Evolutionary conservation across 331 rosid species (phyloP).

Genomic region (Prunus yedoensis): DNA sequence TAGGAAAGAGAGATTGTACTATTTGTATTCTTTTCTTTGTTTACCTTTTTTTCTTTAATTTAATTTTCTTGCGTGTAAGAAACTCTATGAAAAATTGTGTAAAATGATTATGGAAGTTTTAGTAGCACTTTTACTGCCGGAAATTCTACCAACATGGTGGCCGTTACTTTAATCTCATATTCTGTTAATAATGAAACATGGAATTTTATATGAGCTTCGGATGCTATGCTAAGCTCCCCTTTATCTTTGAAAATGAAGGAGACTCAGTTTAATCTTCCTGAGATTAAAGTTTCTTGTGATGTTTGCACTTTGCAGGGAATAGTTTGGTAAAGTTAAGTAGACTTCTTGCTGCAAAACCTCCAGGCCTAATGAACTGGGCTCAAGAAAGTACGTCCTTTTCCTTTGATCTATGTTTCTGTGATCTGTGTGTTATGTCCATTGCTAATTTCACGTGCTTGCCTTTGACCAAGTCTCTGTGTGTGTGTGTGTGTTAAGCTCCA

Average conservation of each 20-base stretch:
- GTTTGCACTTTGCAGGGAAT: slow-evolving; percentile 21
- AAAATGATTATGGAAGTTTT: slow-evolving; percentile 13
- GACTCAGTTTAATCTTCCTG: neutral
- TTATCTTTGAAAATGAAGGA: neutral
- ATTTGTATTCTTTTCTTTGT: slow-evolving; percentile 22
- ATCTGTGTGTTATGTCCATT: neutral
- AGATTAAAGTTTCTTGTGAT: slow-evolving; percentile 10
- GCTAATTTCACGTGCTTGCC: slow-evolving; percentile 1
- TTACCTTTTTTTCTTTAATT: slow-evolving; percentile 5
- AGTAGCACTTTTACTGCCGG: neutral
- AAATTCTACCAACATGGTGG: neutral
- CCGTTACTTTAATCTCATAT: neutral
- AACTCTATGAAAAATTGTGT: slow-evolving; percentile 14
- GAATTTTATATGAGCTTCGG: neutral
- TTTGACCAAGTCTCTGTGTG: neutral
- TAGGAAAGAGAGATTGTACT: slow-evolving; percentile 21
- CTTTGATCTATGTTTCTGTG: neutral
- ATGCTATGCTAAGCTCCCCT: neutral
- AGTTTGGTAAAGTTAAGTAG: neutral
- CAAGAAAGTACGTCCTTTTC: neutral
- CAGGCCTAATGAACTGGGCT: neutral
- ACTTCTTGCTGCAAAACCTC: neutral
- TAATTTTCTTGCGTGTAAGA: slow-evolving; percentile 9
- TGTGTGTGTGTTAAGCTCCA: neutral
- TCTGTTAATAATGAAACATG: neutral